These are phyloP conservation scores for Multifurca ochricompacta DNA, from an alignment of 768 basidiomycete species.

Conservation along the genomic window DNA sequence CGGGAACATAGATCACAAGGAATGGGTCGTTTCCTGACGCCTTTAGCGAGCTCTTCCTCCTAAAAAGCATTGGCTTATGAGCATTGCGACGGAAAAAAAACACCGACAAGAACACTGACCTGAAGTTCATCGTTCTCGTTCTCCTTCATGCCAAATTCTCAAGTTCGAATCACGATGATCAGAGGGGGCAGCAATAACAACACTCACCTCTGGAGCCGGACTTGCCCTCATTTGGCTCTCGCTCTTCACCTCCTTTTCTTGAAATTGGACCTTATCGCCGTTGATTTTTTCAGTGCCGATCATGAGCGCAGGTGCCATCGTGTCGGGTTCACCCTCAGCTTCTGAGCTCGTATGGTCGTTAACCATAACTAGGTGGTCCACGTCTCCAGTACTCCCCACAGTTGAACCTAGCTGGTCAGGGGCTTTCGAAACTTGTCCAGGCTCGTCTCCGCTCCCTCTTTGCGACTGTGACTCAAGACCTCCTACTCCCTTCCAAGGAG, in stretches of 20 bases:
- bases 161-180: neutral
- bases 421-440: neutral
- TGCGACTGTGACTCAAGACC: slow-evolving; percentile 6
- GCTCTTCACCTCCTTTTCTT: neutral
- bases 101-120: neutral
- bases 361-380: slow-evolving; percentile 3
- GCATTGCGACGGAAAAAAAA: neutral
- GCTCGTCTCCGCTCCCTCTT: slow-evolving; percentile 14
- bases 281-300: slow-evolving; percentile 4
- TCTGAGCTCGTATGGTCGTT: slow-evolving; percentile 14
- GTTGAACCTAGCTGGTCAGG: neutral
- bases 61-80: neutral
- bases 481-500: slow-evolving; percentile 8
- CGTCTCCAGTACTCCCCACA: slow-evolving; percentile 3
- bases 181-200: neutral
- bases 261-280: slow-evolving; percentile 4
- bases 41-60: slow-evolving; percentile 16
- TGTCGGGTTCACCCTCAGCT: slow-evolving; percentile 16
- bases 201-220: slow-evolving; percentile 14
- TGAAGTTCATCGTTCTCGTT: slow-evolving; percentile 18
- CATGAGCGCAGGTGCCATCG: slow-evolving; percentile 2
- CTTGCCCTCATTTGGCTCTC: slow-evolving; percentile 7
- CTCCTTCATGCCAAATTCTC: neutral
- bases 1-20: slow-evolving; percentile 13
- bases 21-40: slow-evolving; percentile 13